Evolutionary conservation across 257 asterid genomes (phyloP).

Genomic region (Nyctanthes arbortristis): DNA sequence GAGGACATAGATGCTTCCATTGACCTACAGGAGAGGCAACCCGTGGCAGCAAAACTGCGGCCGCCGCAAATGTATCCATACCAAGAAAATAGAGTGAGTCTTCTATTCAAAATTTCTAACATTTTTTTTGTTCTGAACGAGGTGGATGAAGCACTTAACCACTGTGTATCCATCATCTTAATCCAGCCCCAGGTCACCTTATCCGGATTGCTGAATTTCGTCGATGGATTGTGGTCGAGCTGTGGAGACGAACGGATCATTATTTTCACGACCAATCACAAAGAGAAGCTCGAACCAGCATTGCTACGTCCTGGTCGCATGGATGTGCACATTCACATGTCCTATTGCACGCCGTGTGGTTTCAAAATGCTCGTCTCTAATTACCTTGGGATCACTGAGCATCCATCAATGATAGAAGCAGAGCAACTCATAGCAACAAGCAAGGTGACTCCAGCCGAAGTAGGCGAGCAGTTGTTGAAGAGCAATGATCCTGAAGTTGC

Average conservation of each 20-base stretch:
- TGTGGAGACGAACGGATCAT: conserved; percentile 65
- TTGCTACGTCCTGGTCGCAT: conserved; percentile 62
- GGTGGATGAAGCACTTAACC: background rate
- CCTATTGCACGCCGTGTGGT: conserved; percentile 47
- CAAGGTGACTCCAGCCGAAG: conserved; percentile 61
- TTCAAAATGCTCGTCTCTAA: conserved; percentile 39
- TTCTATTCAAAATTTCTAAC: no score
- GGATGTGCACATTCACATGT: conserved; percentile 66
- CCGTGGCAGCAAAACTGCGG: conserved; percentile 11
- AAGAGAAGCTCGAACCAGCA: conserved; percentile 55
- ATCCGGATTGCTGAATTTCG: conserved; percentile 65
- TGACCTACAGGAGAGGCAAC: conserved; percentile 34
- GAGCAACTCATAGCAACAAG: conserved; percentile 29
- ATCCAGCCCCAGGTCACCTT: conserved; percentile 55
- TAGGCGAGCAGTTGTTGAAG: conserved; percentile 55
- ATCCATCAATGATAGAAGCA: conserved; percentile 27
- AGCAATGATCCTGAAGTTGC: conserved; percentile 33
- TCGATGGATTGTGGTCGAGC: conserved; percentile 71
- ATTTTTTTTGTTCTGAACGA: background rate
- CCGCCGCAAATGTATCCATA: background rate
- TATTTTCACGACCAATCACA: conserved; percentile 61
- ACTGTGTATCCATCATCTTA: background rate
- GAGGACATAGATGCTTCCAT: conserved; percentile 74
- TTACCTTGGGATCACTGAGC: conserved; percentile 39
- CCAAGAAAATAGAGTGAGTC: no score